These are phyloP conservation scores for Helianthus annuus DNA, from an alignment of 129 eudicot species.

Conservation along the genomic window HanXRQr2.0-SUNRISE NC_035433.2:65292325-65292824, in stretches of 20 bases:
- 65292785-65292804: neutral
- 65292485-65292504: too few species aligned
- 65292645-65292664: neutral
- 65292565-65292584: too few species aligned
- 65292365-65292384: slow-evolving; percentile 53
- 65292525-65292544: too few species aligned
- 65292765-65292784: neutral
- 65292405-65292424: slow-evolving; percentile 2
- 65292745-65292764: neutral
- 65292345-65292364: slow-evolving; percentile 60
- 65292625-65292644: too few species aligned
- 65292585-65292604: too few species aligned
- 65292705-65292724: neutral
- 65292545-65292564: too few species aligned
- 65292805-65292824: neutral
- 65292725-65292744: neutral
- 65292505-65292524: too few species aligned
- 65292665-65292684: neutral
- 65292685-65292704: neutral
- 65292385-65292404: neutral
- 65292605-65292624: too few species aligned
- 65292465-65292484: too few species aligned
- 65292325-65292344: slow-evolving; percentile 88
- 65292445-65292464: neutral
- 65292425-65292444: slow-evolving; percentile 12